Percentiles rank a stretch among this genome's conserved stretches.
Conservation (phyloP, 768 basidiomycete species). For the Lactifluus echinatus region DNA sequence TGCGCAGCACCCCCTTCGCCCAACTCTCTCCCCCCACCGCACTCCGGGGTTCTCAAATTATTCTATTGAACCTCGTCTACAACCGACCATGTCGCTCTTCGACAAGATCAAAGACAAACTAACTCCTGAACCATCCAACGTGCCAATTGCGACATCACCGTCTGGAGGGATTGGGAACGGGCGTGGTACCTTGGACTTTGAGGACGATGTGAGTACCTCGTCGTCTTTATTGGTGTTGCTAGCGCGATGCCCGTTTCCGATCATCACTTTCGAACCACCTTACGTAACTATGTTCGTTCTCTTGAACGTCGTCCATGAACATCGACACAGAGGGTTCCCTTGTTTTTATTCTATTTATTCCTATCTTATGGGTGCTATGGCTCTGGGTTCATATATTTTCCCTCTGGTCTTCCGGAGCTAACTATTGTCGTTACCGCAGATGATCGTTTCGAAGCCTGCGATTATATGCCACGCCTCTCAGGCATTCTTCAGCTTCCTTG, state of each 20-base stretch:
- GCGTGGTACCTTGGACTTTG: slow-evolving; percentile 47
- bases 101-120: slow-evolving; percentile 50
- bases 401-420: slow-evolving; percentile 13
- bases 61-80: not conserved
- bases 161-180: slow-evolving; percentile 52
- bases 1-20: not conserved
- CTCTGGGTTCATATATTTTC: slow-evolving; percentile 45
- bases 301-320: slow-evolving; percentile 7
- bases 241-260: slow-evolving; percentile 3
- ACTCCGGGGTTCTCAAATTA: too few species aligned
- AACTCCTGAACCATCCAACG: slow-evolving; percentile 35
- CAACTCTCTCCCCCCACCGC: not conserved
- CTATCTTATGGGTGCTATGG: slow-evolving; percentile 57
- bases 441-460: slow-evolving; percentile 80
- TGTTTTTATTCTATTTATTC: slow-evolving; percentile 56
- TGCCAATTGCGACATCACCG: slow-evolving; percentile 31
- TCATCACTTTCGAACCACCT: slow-evolving; percentile 7
- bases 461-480: slow-evolving; percentile 71
- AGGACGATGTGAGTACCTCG: slow-evolving; percentile 59
- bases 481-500: slow-evolving; percentile 88
- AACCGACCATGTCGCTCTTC: slow-evolving; percentile 40
- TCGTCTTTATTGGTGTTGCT: slow-evolving; percentile 27
- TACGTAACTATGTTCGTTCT: slow-evolving; percentile 20
- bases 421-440: slow-evolving; percentile 37
- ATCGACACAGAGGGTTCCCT: slow-evolving; percentile 38